These are phyloP conservation scores for Vigna trinervia DNA, from an alignment of 306 rosid genomes.

Conservation along the genomic window DNA sequence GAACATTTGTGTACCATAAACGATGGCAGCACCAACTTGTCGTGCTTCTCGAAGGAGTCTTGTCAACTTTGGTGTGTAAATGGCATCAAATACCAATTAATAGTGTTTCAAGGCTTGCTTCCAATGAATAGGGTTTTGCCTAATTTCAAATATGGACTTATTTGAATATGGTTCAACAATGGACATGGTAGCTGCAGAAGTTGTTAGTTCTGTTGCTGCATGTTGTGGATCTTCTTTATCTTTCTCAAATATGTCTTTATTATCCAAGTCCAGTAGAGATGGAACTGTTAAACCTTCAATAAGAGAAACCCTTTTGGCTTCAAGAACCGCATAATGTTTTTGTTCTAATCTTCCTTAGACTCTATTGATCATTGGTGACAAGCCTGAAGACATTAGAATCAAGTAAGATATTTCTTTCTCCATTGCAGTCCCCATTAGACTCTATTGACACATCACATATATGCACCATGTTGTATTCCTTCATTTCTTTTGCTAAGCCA, in stretches of 20 bases:
- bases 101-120: no score
- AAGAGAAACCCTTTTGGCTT: slow-evolving; percentile 33
- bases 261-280: slow-evolving; percentile 43
- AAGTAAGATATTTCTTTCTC: slow-evolving; percentile 24
- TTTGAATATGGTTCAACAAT: slow-evolving; percentile 25
- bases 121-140: no score
- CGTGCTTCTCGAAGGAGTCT: no score
- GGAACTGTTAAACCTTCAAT: slow-evolving; percentile 39
- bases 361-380: slow-evolving; percentile 38
- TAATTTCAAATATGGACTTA: slow-evolving; percentile 38
- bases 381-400: slow-evolving; percentile 13
- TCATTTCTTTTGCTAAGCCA: slow-evolving; percentile 40
- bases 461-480: slow-evolving; percentile 33
- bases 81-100: no score
- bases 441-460: slow-evolving; percentile 27
- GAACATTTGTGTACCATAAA: no score
- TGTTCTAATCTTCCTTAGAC: slow-evolving; percentile 42
- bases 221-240: slow-evolving; percentile 40
- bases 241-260: slow-evolving; percentile 43
- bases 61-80: no score
- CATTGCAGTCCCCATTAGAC: slow-evolving; percentile 39
- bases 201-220: slow-evolving; percentile 43
- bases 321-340: slow-evolving; percentile 42
- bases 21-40: no score
- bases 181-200: slow-evolving; percentile 40